Base-by-base conservation (phyloP, 306 rosid species). In the Prunus davidiana region DNA sequence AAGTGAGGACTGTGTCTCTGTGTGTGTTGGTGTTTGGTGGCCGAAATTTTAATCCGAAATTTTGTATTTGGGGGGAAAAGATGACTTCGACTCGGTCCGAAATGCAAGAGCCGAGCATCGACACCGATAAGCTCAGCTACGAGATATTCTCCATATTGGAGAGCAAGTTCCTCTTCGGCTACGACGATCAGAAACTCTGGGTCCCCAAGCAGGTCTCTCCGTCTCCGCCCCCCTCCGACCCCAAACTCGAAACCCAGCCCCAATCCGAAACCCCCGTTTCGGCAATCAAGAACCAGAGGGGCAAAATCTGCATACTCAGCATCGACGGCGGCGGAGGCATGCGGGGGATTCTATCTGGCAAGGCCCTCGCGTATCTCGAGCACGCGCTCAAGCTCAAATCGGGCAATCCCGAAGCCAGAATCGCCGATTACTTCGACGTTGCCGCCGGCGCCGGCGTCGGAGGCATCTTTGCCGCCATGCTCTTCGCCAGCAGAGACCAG, bases 31-130 rank as follows among this genome's bases (percentile, higher is more conserved):
- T 28, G 30, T 60, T 60, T 60, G 63, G 7, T 60, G 14, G 18
- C 9, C 38, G 19, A 13, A 60, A 60, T 60, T 60, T 60, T 25
- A 6, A 52, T 14, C 27, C 4, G 56, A 14, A 8, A 6, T 13
- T 27, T 47, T 38, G 43, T 38, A 38, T 57, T 20, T 1, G 7
- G 28, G 63, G 62, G 65, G 65, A 8, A 20, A 25, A 34, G 18
- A 90, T 90, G 96, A 87, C 76, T 76, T 84, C 83, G 14, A 84
- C 87, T 56, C 82, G 30, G 12, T 13, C 84, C 69, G 99, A 91
- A 85, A 90, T 91, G 93, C 91, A 96, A 51, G 99, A 96, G 74
- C 99, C 99, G 1, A 96, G 99, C 74, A 91, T 96, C 79, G 98
- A 96, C 58, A 92, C 97, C 3, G 99, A 96, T 87, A 96, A 96